Base-by-base conservation (phyloP, 176 grass and related monocot genomes). In the Microstegium vimineum region DNA sequence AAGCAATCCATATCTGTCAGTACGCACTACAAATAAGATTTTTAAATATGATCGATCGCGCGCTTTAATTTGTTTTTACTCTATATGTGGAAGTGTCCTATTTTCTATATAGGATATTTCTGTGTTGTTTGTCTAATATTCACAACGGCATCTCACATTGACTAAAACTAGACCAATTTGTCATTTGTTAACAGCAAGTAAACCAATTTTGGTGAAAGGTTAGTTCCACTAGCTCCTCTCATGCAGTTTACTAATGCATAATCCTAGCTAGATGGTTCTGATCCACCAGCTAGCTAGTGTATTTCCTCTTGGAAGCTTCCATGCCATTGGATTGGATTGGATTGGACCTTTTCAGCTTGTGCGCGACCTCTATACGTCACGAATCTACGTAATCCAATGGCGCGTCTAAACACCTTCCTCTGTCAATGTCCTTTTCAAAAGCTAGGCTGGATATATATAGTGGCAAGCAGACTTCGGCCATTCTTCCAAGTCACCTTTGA, bases 381-480 rank as follows among this genome's bases (percentile, higher is more conserved):
- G 7, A n/a, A 54, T n/a, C 20, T n/a, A 54, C 20, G 20, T 60
- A 10, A 60, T 49, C 43, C 15, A 64, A 28, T 70, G 40, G 71
- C 11, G 71, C 82, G 76, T 88, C 71, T 89, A 68, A 85, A 59
- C 71, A 81, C 71, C 82, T 89, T 85, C 77, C 63, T 41, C 34
- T 71, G 52, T 81, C 71, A 68, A 77, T n/a, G 64, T 81, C 83
- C 6, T 54, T 81, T 71, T 63, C 63, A 38, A 31, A 36, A 40
- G 38, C 38, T 57, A 67, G 33, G 26, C 62, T 31, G n/a, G 23
- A 33, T 15, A 9, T 54, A 22, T 54, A 45, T 42, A 49, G 76
- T 28, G 57, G 51, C 71, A 62, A 76, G n/a, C n/a, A n/a, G 82
- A 88, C 68, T 76, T 59, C n/a, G n/a, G n/a, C n/a, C 38, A 0